Conservation (phyloP, 345 rosid genomes). For the Lepidium africanum region DNA sequence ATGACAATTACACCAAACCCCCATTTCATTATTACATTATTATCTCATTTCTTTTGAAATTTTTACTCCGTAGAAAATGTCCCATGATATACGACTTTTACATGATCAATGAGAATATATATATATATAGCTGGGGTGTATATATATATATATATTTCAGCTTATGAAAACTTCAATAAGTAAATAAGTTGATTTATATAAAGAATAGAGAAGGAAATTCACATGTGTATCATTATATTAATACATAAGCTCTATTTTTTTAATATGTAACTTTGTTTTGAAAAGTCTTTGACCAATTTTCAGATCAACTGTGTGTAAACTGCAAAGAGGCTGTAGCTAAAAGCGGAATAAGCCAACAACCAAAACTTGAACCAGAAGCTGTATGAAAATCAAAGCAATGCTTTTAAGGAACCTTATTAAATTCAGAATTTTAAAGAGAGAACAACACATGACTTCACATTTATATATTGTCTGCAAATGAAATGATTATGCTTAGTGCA, state of each 20-base stretch:
- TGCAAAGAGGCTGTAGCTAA: slow-evolving; percentile 13
- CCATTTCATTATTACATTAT: background rate
- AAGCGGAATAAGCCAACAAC: slow-evolving; percentile 29
- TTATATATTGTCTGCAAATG: slow-evolving; percentile 21
- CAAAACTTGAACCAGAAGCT: slow-evolving; percentile 28
- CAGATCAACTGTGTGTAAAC: slow-evolving; percentile 1
- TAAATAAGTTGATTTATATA: background rate
- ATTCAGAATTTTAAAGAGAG: background rate
- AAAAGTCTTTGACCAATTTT: background rate
- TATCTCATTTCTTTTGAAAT: background rate
- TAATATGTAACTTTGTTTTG: background rate
- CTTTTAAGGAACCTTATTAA: slow-evolving; percentile 22
- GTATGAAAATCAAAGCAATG: slow-evolving; percentile 31
- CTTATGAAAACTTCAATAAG: background rate
- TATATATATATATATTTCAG: background rate
- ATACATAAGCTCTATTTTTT: background rate
- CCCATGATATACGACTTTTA: background rate
- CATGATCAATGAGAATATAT: background rate
- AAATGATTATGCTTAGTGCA: slow-evolving; percentile 29
- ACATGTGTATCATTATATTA: background rate
- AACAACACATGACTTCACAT: slow-evolving; percentile 29
- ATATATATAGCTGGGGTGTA: no score
- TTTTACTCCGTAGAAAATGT: background rate
- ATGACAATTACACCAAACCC: background rate
- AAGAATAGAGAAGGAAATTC: background rate